These are phyloP conservation scores for Gossypium arboreum DNA, from an alignment of 345 rosid genomes.

Conservation along the genomic window DNA sequence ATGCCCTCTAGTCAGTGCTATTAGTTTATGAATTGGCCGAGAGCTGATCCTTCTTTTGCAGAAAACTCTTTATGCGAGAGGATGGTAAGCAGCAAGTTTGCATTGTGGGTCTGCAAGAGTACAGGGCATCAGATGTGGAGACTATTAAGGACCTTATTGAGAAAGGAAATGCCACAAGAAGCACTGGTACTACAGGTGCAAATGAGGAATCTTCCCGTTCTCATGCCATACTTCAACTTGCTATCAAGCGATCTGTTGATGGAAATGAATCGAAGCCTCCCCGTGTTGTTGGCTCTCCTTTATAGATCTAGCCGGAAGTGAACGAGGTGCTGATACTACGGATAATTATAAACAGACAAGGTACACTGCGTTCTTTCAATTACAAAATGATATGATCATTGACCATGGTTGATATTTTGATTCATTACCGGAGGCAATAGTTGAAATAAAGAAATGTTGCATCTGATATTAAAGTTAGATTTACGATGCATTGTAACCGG, in stretches of 20 bases:
- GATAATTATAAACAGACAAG: slow-evolving; percentile 98
- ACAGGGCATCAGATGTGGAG: slow-evolving; percentile 88
- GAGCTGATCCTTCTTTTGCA: slow-evolving; percentile 25
- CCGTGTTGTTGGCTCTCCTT: slow-evolving; percentile 86
- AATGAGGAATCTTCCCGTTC: slow-evolving; percentile 99
- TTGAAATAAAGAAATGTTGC: background rate
- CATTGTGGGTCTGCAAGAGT: slow-evolving; percentile 96
- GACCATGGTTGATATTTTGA: background rate
- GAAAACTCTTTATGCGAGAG: slow-evolving; percentile 98
- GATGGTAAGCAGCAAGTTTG: slow-evolving; percentile 99
- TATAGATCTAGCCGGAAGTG: slow-evolving; percentile 99
- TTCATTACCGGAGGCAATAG: background rate
- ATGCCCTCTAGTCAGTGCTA: slow-evolving; percentile 4
- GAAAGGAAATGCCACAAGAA: slow-evolving; percentile 88
- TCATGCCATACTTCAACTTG: slow-evolving; percentile 99
- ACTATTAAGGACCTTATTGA: slow-evolving; percentile 90
- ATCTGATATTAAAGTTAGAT: too few species aligned
- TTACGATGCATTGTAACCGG: background rate
- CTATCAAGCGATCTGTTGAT: slow-evolving; percentile 75
- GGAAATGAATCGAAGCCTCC: slow-evolving; percentile 87
- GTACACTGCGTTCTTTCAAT: slow-evolving; percentile 27
- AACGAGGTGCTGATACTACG: slow-evolving; percentile 99
- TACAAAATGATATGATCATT: background rate
- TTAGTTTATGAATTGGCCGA: slow-evolving; percentile 9
- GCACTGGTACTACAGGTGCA: slow-evolving; percentile 98